phyloP scores from a whole-genome alignment of 2,329 filamentous ascomycete genomes.

The Canariomyces notabilis region DNA sequence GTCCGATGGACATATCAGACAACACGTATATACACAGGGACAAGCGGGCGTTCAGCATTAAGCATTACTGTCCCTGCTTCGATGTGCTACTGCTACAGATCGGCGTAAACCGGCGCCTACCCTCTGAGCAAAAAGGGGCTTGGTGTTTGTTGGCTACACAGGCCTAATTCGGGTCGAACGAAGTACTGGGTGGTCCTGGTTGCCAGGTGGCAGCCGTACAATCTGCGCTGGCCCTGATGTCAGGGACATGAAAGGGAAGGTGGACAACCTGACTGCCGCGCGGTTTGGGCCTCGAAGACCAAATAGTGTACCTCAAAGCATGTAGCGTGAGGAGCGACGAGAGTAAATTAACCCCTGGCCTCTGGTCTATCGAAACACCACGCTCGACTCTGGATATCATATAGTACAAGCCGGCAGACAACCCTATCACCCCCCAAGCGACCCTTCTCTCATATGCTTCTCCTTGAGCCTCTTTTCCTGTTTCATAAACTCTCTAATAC shows the following conservation, averaged over 20 bases:
- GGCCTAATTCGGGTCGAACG: too few relatives aligned
- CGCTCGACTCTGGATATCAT: neutral
- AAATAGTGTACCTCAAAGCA: too few relatives aligned
- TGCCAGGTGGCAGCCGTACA: neutral
- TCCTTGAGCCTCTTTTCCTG: constrained; percentile 86
- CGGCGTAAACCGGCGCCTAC: too few relatives aligned
- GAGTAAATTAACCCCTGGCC: neutral
- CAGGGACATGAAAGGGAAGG: neutral
- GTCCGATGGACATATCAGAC: neutral
- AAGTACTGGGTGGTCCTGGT: too few relatives aligned
- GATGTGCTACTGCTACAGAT: neutral
- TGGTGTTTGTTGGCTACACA: too few relatives aligned
- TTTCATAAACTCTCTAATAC: constrained; percentile 95
- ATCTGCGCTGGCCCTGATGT: neutral
- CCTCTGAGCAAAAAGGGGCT: too few relatives aligned
- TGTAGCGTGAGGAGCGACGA: too few relatives aligned
- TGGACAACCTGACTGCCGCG: too few relatives aligned
- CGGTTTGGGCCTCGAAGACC: too few relatives aligned
- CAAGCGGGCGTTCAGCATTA: neutral
- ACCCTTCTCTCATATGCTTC: constrained; percentile 59
- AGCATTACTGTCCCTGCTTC: neutral
- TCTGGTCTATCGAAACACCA: constrained; percentile 6
- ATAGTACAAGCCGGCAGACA: constrained; percentile 24
- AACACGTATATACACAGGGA: neutral
- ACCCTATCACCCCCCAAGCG: constrained; percentile 35